These are phyloP conservation scores for Castanea crenata DNA, from an alignment of 306 rosid species.

Conservation along the genomic window DNA sequence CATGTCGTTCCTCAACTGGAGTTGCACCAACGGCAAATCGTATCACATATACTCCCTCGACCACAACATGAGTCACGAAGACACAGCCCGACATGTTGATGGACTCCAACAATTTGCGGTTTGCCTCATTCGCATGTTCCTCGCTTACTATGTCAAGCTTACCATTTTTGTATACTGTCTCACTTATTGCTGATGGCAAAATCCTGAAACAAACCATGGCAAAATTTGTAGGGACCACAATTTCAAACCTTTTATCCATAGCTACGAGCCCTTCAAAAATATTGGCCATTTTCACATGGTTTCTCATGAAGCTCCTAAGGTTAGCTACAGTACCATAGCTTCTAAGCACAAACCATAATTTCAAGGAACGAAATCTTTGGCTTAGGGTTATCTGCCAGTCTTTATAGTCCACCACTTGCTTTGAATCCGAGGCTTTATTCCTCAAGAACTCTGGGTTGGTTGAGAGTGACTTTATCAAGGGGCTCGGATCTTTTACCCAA, in stretches of 20 bases:
- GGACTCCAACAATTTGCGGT: constrained; percentile 33
- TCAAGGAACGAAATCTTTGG: constrained; percentile 18
- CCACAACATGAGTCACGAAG: constrained; percentile 43
- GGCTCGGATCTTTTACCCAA: constrained; percentile 25
- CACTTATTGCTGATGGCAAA: background rate
- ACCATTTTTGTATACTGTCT: too few relatives aligned
- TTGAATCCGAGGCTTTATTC: constrained; percentile 12
- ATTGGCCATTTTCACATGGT: constrained; percentile 28
- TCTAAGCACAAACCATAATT: constrained; percentile 27
- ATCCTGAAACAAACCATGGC: constrained; percentile 32
- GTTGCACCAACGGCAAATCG: constrained; percentile 51
- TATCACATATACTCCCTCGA: constrained; percentile 32
- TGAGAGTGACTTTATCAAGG: constrained; percentile 20
- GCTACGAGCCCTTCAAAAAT: constrained; percentile 24
- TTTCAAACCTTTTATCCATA: constrained; percentile 25
- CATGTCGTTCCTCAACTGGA: constrained; percentile 43
- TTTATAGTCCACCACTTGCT: constrained; percentile 31
- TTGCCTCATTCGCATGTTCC: constrained; percentile 16
- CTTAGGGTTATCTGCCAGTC: constrained; percentile 32
- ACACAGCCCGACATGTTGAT: constrained; percentile 38
- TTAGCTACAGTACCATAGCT: constrained; percentile 19
- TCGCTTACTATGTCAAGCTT: too few relatives aligned
- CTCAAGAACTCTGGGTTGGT: constrained; percentile 15
- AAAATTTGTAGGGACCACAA: constrained; percentile 24
- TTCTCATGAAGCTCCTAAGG: constrained; percentile 17